A percentile compares a stretch with the other conserved stretches of the same genome.
Conservation (phyloP, 225 moss, liverwort and hornwort genomes). For the Pleurozium schreberi region DNA sequence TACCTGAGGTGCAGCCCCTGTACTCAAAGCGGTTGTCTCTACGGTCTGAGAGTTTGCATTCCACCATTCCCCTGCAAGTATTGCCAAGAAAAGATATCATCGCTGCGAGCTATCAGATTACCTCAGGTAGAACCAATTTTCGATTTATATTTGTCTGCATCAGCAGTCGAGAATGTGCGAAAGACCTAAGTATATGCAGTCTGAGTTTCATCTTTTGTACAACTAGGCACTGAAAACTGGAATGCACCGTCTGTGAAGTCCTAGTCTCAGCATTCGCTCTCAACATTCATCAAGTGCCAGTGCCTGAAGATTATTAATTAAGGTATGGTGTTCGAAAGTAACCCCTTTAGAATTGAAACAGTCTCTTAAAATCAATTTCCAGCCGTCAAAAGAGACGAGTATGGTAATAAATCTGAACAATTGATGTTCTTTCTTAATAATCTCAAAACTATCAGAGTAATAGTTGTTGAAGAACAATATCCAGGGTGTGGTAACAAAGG, state of each 20-base stretch:
- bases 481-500: not conserved
- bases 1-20: constrained; percentile 29
- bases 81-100: not conserved
- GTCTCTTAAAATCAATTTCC: not conserved
- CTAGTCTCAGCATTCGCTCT: not conserved
- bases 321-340: no score
- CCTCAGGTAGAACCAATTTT: not conserved
- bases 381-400: not conserved
- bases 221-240: not conserved
- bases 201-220: not conserved
- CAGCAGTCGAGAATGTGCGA: not conserved
- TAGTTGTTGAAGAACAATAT: not conserved
- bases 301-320: not conserved
- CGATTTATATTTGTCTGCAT: not conserved
- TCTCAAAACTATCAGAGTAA: not conserved
- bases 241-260: not conserved
- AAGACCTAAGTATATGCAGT: not conserved
- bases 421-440: not conserved
- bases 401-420: not conserved
- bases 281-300: not conserved
- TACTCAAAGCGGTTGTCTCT: constrained; percentile 17
- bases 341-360: not conserved
- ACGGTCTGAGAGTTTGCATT: constrained; percentile 34
- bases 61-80: constrained; percentile 68
- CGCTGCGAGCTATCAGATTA: not conserved